phyloP scores from a whole-genome alignment of 2,329 filamentous ascomycete genomes.

The Fonsecaea pedrosoi region DNA sequence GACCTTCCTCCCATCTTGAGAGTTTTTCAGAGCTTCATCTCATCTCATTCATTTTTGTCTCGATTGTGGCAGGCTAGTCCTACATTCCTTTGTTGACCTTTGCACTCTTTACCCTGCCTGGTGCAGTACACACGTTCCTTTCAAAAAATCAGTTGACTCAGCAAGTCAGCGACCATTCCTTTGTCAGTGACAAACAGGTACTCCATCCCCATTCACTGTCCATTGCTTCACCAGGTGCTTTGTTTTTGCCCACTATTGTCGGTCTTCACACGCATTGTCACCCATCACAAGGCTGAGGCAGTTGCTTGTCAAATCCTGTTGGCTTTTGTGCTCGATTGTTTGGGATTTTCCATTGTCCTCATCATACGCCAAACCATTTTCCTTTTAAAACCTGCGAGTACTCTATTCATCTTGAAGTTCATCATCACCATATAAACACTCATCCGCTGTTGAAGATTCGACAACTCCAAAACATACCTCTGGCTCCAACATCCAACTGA shows the following conservation, averaged over 20 bases:
- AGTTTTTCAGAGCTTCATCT: slow-evolving; percentile 18
- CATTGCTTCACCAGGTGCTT: neutral
- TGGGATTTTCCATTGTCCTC: neutral
- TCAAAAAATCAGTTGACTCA: slow-evolving; percentile 8
- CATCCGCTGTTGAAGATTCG: neutral
- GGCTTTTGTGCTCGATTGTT: neutral
- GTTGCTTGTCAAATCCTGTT: neutral
- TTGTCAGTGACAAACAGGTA: slow-evolving; percentile 25
- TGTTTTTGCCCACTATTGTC: neutral
- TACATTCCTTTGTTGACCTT: slow-evolving; percentile 35
- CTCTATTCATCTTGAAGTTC: neutral
- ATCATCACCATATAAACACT: slow-evolving; percentile 6
- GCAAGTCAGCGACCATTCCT: slow-evolving; percentile 31
- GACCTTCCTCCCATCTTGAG: slow-evolving; percentile 12
- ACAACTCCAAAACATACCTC: too few species aligned
- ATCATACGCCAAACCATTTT: neutral
- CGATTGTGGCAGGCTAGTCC: slow-evolving; percentile 33
- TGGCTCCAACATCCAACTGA: slow-evolving; percentile 14
- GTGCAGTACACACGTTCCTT: slow-evolving; percentile 38
- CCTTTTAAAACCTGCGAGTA: neutral
- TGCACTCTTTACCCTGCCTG: slow-evolving; percentile 36
- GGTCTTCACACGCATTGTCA: neutral
- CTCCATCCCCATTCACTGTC: neutral
- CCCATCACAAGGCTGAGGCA: neutral
- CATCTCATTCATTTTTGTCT: slow-evolving; percentile 19